Evolutionary conservation across 768 basidiomycete genomes (phyloP).

Genomic region (Tulasnella sp.): DNA sequence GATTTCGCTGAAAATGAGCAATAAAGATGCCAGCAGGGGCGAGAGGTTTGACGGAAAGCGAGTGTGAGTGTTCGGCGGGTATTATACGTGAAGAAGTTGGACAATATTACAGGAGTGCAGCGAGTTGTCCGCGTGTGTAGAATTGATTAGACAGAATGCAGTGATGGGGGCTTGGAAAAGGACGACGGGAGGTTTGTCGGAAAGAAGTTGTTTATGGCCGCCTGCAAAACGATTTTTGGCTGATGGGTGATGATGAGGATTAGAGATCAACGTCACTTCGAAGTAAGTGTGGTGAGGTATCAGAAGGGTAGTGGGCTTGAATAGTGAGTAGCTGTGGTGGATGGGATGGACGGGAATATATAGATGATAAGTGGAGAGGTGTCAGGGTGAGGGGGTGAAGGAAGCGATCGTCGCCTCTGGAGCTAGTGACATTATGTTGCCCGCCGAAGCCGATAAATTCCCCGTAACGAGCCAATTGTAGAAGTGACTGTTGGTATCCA

Average conservation of each 20-base stretch:
- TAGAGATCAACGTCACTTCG: neutral
- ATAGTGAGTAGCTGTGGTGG: neutral
- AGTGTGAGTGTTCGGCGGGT: neutral
- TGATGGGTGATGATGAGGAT: neutral
- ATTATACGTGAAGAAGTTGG: neutral
- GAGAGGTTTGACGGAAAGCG: neutral
- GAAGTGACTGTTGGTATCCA: conserved; percentile 1
- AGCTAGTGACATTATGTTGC: neutral
- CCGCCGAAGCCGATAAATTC: neutral
- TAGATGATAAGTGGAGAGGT: neutral
- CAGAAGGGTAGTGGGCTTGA: neutral
- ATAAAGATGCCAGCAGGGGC: neutral
- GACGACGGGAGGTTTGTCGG: neutral
- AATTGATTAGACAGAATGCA: neutral
- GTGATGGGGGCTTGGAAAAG: neutral
- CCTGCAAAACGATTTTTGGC: neutral
- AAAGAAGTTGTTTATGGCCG: neutral
- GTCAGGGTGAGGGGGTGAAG: neutral
- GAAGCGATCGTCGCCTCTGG: neutral
- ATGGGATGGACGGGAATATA: neutral
- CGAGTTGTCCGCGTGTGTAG: neutral
- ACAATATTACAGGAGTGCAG: neutral
- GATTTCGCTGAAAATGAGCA: neutral
- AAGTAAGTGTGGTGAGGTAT: neutral
- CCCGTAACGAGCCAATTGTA: neutral